A percentile compares a stretch with the other conserved stretches of the same genome.
These are phyloP conservation scores for Kwoniella sp. DNA, from an alignment of 768 basidiomycete genomes.

Conservation along the genomic window DNA sequence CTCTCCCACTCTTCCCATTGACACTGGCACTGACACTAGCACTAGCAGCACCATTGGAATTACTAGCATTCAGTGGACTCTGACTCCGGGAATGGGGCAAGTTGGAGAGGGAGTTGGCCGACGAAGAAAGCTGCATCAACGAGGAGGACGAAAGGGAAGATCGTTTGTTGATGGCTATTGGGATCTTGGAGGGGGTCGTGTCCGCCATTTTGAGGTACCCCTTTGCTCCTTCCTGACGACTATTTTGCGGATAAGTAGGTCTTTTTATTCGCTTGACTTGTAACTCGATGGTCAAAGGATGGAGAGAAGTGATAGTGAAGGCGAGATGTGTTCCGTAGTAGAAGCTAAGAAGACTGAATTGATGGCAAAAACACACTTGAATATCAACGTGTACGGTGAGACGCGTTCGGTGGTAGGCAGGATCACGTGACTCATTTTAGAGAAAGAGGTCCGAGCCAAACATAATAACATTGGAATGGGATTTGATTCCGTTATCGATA, in stretches of 20 bases:
- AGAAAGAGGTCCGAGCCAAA: not conserved
- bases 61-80: not conserved
- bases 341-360: not conserved
- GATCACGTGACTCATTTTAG: not conserved
- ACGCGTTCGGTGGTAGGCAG: not conserved
- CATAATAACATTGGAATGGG: not conserved
- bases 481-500: constrained; percentile 1
- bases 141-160: constrained; percentile 11
- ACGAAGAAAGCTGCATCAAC: constrained; percentile 1
- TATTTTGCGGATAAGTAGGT: not conserved
- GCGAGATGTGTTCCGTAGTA: too few relatives aligned
- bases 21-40: not conserved
- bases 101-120: constrained; percentile 7
- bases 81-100: constrained; percentile 18
- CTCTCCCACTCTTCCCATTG: constrained; percentile 8
- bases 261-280: too few relatives aligned
- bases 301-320: not conserved
- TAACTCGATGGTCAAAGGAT: not conserved
- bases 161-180: constrained; percentile 22
- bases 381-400: not conserved
- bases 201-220: constrained; percentile 17
- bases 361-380: not conserved
- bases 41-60: not conserved
- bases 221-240: not conserved
- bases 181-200: constrained; percentile 19